Percentiles rank a stretch among this genome's conserved stretches.
phyloP scores from a whole-genome alignment of 2,329 filamentous ascomycete genomes.

The Diplodia sapinea region DNA sequence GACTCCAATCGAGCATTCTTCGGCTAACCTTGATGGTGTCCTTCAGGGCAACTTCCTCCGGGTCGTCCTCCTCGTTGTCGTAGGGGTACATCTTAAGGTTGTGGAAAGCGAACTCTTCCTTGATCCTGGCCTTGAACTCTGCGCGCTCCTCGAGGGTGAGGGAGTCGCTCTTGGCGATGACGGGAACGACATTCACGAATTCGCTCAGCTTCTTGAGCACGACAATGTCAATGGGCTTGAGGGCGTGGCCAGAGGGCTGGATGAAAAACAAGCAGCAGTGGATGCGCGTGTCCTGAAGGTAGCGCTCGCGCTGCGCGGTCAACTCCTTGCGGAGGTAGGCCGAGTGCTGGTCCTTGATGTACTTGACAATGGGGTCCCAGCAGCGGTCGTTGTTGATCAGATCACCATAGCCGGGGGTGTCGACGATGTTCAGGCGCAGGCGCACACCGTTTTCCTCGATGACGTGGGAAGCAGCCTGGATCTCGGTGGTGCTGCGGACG shows the following conservation, averaged over 20 bases:
- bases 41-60: constrained; percentile 93
- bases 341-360: constrained; percentile 99
- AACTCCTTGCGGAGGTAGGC: constrained; percentile 99
- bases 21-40: constrained; percentile 86
- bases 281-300: constrained; percentile 98
- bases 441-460: constrained; percentile 99
- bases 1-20: not conserved
- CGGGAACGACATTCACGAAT: constrained; percentile 97
- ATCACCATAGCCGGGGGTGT: constrained; percentile 97
- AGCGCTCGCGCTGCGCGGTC: constrained; percentile 97
- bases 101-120: constrained; percentile 99
- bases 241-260: constrained; percentile 94
- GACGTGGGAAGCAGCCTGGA: constrained; percentile 96
- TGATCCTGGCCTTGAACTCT: constrained; percentile 97
- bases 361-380: constrained; percentile 99
- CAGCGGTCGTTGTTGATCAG: constrained; percentile 99
- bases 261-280: constrained; percentile 99
- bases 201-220: constrained; percentile 99
- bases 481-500: constrained; percentile 95
- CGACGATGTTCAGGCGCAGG: constrained; percentile 96
- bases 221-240: constrained; percentile 99
- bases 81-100: constrained; percentile 99
- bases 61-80: constrained; percentile 98
- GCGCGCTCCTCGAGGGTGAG: constrained; percentile 93
- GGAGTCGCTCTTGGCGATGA: constrained; percentile 98